These are phyloP conservation scores for Trichosporon coremiiforme DNA, from an alignment of 1,284 basidiomycete species.

Conservation along the genomic window DNA sequence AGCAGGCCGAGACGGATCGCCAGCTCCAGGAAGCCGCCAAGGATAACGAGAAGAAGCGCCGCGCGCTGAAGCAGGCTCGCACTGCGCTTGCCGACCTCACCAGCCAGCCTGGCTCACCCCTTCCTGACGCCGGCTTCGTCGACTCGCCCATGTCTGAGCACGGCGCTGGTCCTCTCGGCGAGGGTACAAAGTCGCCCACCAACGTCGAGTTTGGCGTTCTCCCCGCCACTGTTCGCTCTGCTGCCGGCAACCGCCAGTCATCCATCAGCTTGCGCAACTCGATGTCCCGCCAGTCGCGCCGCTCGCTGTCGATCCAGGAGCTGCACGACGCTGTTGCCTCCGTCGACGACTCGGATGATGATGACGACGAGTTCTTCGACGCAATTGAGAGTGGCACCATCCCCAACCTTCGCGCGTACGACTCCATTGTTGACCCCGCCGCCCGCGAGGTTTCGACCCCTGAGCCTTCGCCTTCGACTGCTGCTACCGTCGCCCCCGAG, in stretches of 20 bases:
- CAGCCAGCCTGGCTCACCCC: conserved; percentile 35
- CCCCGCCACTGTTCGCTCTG: conserved; percentile 4
- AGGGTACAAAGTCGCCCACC: neutral
- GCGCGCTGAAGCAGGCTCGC: conserved; percentile 69
- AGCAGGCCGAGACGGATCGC: conserved; percentile 81
- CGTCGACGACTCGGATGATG: conserved; percentile 62
- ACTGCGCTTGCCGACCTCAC: conserved; percentile 61
- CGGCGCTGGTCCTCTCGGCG: neutral
- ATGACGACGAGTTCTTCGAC: conserved; percentile 97
- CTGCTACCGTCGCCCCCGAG: neutral
- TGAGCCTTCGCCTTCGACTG: neutral
- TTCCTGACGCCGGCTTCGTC: conserved; percentile 10
- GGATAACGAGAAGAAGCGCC: conserved; percentile 58
- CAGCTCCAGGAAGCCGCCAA: conserved; percentile 63
- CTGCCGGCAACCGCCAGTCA: conserved; percentile 17
- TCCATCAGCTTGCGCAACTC: conserved; percentile 21
- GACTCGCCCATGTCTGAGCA: conserved; percentile 9
- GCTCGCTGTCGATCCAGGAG: conserved; percentile 43
- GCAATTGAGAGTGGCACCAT: conserved; percentile 83
- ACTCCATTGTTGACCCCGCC: conserved; percentile 61
- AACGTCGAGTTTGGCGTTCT: conserved; percentile 14
- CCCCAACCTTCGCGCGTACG: conserved; percentile 68
- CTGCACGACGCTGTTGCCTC: conserved; percentile 49
- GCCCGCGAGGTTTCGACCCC: neutral
- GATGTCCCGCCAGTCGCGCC: conserved; percentile 24